Base-by-base conservation (phyloP, 2,329 filamentous ascomycete species). In the Botrytis cinerea region DNA sequence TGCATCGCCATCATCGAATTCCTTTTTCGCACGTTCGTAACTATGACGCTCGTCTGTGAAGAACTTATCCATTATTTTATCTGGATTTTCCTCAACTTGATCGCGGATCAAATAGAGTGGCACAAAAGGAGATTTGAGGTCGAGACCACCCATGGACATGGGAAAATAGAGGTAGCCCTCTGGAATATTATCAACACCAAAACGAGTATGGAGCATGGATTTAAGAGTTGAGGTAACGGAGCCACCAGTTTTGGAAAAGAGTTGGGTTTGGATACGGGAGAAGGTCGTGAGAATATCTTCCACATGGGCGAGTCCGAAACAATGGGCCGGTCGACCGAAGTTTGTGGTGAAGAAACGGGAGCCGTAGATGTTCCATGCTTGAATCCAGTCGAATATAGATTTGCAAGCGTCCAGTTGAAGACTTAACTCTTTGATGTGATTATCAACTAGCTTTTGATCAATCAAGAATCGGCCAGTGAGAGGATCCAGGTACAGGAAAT, bases 281-380 rank as follows among this genome's bases (percentile, higher is more conserved):
- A 88, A 84, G 0, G 86, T 86, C 8, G 82, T 79, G 72, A 89
- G 82, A 62, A 87, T 84, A 82, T 85, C 85, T 75, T 88, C 85
- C 71, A 89, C 84, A 77, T 89, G 87, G 45, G 83, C 80, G 28
- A 83, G 83, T 2, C 86, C 86, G 73, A 88, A 87, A 75, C 86
- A 87, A 70, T 85, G 82, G 46, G 86, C 84, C 4, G 87, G 84
- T 71, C 84, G 84, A 14, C 85, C 87, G 75, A 89, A 89, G 76
- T 89, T 89, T 75, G 85, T 86, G 72, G 82, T 82, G 77, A 90
- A 88, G 79, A 89, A 90, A 2, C 85, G 83, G 22, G 82, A 83
- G 48, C 87, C 84, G 78, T 89, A 89, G 64, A 83, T 84, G 76
- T 90, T 90, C 84, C 87, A 90, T 2, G 86, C 87, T 74, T 89